Percentiles rank a stretch among this genome's conserved stretches.
phyloP scores from a whole-genome alignment of 192 early-diverging fungal species.

The Podila epicladia region DNA sequence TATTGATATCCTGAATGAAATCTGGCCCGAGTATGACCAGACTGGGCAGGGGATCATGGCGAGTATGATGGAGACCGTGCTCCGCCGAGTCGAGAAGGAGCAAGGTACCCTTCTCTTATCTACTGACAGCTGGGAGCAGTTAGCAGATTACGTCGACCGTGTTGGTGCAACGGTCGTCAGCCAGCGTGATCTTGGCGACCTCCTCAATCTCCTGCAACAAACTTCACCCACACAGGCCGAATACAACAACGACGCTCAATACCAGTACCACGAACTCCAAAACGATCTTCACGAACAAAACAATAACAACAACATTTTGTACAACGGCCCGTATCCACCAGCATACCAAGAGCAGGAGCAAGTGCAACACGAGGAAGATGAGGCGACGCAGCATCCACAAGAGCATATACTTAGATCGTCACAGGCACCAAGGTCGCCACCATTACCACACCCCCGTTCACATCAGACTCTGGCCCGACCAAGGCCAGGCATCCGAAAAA shows the following conservation, averaged over 20 bases:
- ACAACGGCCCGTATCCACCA: neutral
- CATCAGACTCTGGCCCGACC: neutral
- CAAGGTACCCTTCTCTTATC: constrained; percentile 19
- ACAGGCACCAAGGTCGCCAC: constrained; percentile 13
- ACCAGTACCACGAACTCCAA: constrained; percentile 4
- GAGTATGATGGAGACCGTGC: constrained; percentile 32
- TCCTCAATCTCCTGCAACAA: constrained; percentile 24
- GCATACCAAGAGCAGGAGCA: neutral
- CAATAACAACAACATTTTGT: neutral
- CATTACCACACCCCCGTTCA: constrained; percentile 4
- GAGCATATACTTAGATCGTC: neutral
- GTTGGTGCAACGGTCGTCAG: constrained; percentile 26
- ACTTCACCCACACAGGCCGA: neutral
- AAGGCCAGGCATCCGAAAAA: constrained; percentile 18
- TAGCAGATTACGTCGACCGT: constrained; percentile 11
- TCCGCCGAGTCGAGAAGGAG: constrained; percentile 39
- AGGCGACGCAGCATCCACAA: constrained; percentile 1
- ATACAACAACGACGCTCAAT: neutral
- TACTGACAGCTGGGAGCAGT: constrained; percentile 13
- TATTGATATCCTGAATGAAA: constrained; percentile 22
- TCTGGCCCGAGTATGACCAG: constrained; percentile 48
- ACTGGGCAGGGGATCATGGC: constrained; percentile 37
- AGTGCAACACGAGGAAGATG: neutral
- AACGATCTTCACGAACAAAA: neutral
- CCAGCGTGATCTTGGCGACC: constrained; percentile 30